Evolutionary conservation across 1,284 basidiomycete species (phyloP).

Genomic region (Leucoagaricus sp.): DNA sequence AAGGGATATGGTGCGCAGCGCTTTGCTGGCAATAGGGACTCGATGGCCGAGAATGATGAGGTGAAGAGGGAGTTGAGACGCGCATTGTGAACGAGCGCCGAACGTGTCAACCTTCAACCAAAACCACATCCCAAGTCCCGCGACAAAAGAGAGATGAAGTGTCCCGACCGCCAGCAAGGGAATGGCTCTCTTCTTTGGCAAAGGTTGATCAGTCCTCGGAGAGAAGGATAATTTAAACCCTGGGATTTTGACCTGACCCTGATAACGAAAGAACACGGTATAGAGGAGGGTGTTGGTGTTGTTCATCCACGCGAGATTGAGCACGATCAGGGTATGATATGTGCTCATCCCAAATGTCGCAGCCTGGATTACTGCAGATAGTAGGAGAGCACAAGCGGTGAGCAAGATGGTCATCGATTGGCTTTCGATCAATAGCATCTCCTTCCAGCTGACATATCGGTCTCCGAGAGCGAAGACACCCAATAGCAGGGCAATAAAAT

Average conservation of each 20-base stretch:
- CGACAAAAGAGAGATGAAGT: background rate
- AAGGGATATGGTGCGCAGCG: background rate
- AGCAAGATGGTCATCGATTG: conserved; percentile 26
- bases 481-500: conserved; percentile 6
- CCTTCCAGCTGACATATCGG: conserved; percentile 11
- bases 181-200: background rate
- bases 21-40: background rate
- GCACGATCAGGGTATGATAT: conserved; percentile 25
- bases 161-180: background rate
- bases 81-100: background rate
- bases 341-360: conserved; percentile 18
- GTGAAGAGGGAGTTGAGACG: background rate
- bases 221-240: too few relatives aligned
- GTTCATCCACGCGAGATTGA: conserved; percentile 31
- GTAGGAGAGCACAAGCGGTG: conserved; percentile 27
- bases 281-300: conserved; percentile 28
- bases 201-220: background rate
- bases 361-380: conserved; percentile 26
- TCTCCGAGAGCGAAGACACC: conserved; percentile 5
- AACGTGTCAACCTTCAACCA: conserved; percentile 1
- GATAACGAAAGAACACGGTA: conserved; percentile 1
- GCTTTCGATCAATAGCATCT: conserved; percentile 21
- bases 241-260: background rate
- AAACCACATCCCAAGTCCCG: conserved; percentile 1
- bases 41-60: background rate